phyloP scores from a whole-genome alignment of 2,329 filamentous ascomycete genomes.

The Penicillium sp. region DNA sequence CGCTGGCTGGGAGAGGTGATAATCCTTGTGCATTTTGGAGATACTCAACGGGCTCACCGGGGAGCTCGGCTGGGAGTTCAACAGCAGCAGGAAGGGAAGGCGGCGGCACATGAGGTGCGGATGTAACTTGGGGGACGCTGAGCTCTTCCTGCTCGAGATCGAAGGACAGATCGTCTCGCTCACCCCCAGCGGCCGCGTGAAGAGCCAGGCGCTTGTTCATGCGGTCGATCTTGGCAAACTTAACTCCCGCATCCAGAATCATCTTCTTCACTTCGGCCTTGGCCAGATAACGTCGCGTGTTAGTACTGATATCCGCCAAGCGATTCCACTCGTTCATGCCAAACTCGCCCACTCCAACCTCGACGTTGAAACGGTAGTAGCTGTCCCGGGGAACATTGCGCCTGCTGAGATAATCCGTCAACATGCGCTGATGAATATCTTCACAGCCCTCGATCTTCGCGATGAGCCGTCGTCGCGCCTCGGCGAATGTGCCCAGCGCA shows the following conservation, averaged over 20 bases:
- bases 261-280: conserved; percentile 69
- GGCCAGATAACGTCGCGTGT: conserved; percentile 75
- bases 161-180: conserved; percentile 25
- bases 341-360: conserved; percentile 92
- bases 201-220: conserved; percentile 65
- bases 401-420: conserved; percentile 68
- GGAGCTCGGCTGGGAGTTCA: conserved; percentile 59
- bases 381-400: conserved; percentile 79
- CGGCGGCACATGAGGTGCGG: conserved; percentile 27
- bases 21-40: conserved; percentile 26
- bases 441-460: conserved; percentile 95
- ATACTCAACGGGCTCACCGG: conserved; percentile 47
- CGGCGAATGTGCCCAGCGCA: conserved; percentile 77
- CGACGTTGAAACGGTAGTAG: conserved; percentile 95
- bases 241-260: conserved; percentile 69
- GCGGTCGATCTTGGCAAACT: conserved; percentile 75
- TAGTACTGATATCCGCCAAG: conserved; percentile 89
- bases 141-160: conserved; percentile 29
- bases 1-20: conserved; percentile 11
- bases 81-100: conserved; percentile 49
- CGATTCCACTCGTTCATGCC: conserved; percentile 98
- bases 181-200: conserved; percentile 35
- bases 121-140: conserved; percentile 3
- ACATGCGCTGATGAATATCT: conserved; percentile 80
- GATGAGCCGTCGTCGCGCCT: conserved; percentile 78